Evolutionary conservation across 305 asterid species (phyloP), one percentile per base, ranked within the genome.

Genomic region (Withania somnifera): DNA sequence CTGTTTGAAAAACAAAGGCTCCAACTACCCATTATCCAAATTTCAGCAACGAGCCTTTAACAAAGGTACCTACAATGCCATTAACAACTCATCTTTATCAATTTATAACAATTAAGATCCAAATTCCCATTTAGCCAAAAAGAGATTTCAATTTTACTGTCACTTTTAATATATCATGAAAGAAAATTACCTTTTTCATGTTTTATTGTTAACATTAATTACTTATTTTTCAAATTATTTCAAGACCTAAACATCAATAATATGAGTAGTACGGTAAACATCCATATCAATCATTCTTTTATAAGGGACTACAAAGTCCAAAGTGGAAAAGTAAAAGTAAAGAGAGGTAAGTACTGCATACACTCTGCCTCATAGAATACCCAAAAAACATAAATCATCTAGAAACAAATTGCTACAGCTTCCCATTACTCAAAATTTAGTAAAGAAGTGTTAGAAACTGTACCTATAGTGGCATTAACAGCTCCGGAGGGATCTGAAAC

Each of bases 1-100:
- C 85, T 30, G 93, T 87, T 80, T 92, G 95, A 85, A 92, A 84
- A 58, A 90, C 86, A 81, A 91, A 84, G 84, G 96, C 94, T 67
- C 93, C 99, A 82, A 88, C 77, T 13, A 91, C 82, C 95, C 95
- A 93, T 86, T 87, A 57, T 83, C 89, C 91, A 86, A 85, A 83
- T 79, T 90, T 91, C 87, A 87, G 80, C 40, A 88, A 9, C 4
- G 85, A 52, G 68, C 83, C 81, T 82, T 87, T 85, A 84, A 84
- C 80, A 81, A 86, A 78, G 11, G 82, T 36, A 83, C 87, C 89
- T 50, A 68, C 78, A 53, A 3, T 82, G 19, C 71, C 86, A 83
- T 86, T 86, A 81, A 79, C 15, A 82, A 73, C 60, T 26, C 60
- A 73, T 47, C 15, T 71, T 38, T 11, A 38, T 10, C 20, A 38